Conservation (phyloP, 2,329 filamentous ascomycete genomes). For the Dothidotthia symphoricarpi region DNA sequence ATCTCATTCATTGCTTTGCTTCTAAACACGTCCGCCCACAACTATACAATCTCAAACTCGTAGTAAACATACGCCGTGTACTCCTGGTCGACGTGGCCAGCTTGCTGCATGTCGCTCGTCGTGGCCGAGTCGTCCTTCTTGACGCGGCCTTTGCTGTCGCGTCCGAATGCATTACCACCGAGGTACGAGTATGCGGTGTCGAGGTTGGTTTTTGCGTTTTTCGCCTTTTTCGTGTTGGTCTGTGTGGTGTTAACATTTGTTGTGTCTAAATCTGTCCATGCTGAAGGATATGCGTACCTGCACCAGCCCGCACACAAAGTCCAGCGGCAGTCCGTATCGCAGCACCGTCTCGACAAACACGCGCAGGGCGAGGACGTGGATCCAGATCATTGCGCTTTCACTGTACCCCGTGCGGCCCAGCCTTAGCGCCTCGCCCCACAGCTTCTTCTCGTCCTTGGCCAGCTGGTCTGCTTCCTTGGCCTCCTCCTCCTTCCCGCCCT, state of each 20-base stretch:
- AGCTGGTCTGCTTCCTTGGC: slow-evolving; percentile 80
- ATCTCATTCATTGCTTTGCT: neutral
- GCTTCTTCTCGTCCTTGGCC: slow-evolving; percentile 79
- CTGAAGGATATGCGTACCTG: slow-evolving; percentile 56
- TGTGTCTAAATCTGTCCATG: neutral
- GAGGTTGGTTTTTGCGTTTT: slow-evolving; percentile 66
- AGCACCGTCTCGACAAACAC: slow-evolving; percentile 99
- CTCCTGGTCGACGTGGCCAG: slow-evolving; percentile 69
- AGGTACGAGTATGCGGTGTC: slow-evolving; percentile 88
- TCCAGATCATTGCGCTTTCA: slow-evolving; percentile 93
- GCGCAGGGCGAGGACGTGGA: slow-evolving; percentile 83
- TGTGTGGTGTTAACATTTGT: slow-evolving; percentile 41
- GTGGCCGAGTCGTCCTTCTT: slow-evolving; percentile 82
- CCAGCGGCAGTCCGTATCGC: slow-evolving; percentile 85
- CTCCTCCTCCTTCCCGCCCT: slow-evolving; percentile 87
- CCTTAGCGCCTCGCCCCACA: slow-evolving; percentile 88
- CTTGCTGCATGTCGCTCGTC: slow-evolving; percentile 79
- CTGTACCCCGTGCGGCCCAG: slow-evolving; percentile 90
- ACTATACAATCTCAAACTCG: slow-evolving; percentile 70
- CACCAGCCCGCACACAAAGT: slow-evolving; percentile 81
- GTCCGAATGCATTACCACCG: slow-evolving; percentile 87
- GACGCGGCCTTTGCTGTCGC: slow-evolving; percentile 89
- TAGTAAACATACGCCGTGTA: slow-evolving; percentile 98
- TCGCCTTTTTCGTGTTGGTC: slow-evolving; percentile 78
- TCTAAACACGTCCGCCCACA: neutral